A percentile compares a stretch with the other conserved stretches of the same genome.
Evolutionary conservation across 1,284 basidiomycete genomes (phyloP).

Genomic region (Moniliella sp.): DNA sequence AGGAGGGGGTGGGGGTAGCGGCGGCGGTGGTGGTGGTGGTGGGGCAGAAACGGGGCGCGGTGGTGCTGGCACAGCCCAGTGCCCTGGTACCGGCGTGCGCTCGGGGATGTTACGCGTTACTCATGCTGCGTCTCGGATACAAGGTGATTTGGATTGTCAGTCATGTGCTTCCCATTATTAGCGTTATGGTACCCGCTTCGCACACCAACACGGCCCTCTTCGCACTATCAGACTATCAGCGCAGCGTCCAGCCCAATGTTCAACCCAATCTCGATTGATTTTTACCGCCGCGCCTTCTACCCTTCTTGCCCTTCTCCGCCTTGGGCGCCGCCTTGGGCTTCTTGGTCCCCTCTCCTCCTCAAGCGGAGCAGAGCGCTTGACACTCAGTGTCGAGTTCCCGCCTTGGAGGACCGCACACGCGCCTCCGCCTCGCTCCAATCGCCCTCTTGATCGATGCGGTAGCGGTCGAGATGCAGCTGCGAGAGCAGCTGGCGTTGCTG

Average conservation of each 20-base stretch:
- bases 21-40: too few relatives aligned
- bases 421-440: conserved; percentile 27
- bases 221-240: too few relatives aligned
- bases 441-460: conserved; percentile 9
- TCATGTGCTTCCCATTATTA: too few relatives aligned
- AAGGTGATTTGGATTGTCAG: too few relatives aligned
- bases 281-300: background rate
- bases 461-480: conserved; percentile 14
- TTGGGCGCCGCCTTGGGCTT: background rate
- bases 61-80: too few relatives aligned
- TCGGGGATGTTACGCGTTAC: too few relatives aligned
- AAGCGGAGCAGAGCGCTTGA: conserved; percentile 1
- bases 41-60: too few relatives aligned
- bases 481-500: conserved; percentile 12
- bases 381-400: background rate
- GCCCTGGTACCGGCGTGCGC: too few relatives aligned
- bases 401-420: background rate
- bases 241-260: background rate
- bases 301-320: background rate
- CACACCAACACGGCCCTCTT: too few relatives aligned
- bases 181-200: too few relatives aligned
- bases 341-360: background rate
- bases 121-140: too few relatives aligned
- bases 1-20: too few relatives aligned
- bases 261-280: background rate